Evolutionary conservation across 371 early-diverging fungal genomes (phyloP), one percentile per base, ranked within the genome.

Genomic region (Parasitella parasitica): DNA sequence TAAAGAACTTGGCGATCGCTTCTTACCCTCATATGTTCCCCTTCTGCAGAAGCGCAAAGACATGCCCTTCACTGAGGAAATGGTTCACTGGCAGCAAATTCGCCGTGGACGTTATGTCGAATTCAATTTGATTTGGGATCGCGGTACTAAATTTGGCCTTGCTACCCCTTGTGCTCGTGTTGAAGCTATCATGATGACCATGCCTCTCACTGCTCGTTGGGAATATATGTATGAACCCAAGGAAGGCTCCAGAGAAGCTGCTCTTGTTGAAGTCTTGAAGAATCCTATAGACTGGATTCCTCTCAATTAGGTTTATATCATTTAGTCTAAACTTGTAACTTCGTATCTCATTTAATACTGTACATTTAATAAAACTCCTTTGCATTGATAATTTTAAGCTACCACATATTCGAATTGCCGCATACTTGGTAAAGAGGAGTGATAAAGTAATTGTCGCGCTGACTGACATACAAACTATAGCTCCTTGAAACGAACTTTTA

Each of bases 71-170:
- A 83, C 86, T 18, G 72, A 78, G 3, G 86, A 85, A 22, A 82
- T 92, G 74, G 89, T 86, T 59, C 67, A 74, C 13, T 95, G 94
- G 94, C 94, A 94, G 75, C 89, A 93, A 60, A 59, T 95, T 15
- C 85, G 95, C 37, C 86, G 95, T 28, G 95, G 95, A 11, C 86
- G 93, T 15, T 95, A 95, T 67, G 93, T 91, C 8, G 95, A 95
- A 71, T 95, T 95, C 73, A 95, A 95, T 63, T 70, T 94, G 68
- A 85, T 94, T 16, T 86, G 91, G 70, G 95, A 95, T 69, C 85
- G 95, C 32, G 95, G 95, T 43, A 95, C 95, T 30, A 93, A 93
- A 69, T 95, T 94, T 77, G 95, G 95, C 5, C 71, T 95, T 50
- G 73, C 84, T 67, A 93, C 94, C 3, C 92, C 91, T n/a, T 91